These are phyloP conservation scores for Ascosphaera aggregata DNA, from an alignment of 2,329 filamentous ascomycete genomes.

Conservation along the genomic window DNA sequence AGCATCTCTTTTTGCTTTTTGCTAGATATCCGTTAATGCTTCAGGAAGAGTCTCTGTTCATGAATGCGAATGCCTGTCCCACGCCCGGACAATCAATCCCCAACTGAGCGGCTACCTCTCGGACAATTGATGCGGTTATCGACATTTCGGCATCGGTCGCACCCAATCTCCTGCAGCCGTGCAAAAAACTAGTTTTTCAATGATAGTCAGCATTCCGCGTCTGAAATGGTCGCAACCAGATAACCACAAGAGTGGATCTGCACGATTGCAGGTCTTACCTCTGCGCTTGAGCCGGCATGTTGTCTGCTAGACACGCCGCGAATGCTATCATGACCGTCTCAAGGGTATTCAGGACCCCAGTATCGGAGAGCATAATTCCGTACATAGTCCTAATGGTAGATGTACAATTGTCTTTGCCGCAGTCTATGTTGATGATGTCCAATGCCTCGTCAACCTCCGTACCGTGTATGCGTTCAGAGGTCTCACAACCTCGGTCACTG, in stretches of 20 bases:
- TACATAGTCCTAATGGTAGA: conserved; percentile 11
- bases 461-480: conserved; percentile 10
- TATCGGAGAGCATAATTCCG: conserved; percentile 10
- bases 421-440: conserved; percentile 8
- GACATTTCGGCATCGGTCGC: conserved; percentile 6
- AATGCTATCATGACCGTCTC: conserved; percentile 12
- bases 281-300: conserved; percentile 10
- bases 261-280: conserved; percentile 6
- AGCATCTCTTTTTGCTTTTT: too few relatives aligned
- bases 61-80: conserved; percentile 4
- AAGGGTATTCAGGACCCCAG: conserved; percentile 7
- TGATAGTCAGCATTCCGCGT: not conserved
- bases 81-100: conserved; percentile 3
- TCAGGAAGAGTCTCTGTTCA: conserved; percentile 1
- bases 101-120: conserved; percentile 7
- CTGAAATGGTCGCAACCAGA: too few relatives aligned
- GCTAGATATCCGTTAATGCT: too few relatives aligned
- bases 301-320: conserved; percentile 11
- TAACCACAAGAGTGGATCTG: too few relatives aligned
- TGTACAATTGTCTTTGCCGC: conserved; percentile 7
- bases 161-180: conserved; percentile 10
- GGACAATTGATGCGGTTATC: conserved; percentile 7
- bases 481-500: conserved; percentile 8
- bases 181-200: conserved; percentile 8
- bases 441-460: conserved; percentile 9